These are phyloP conservation scores for Flaveria ramosissima DNA, from an alignment of 129 eudicot genomes.

Conservation along the genomic window DNA sequence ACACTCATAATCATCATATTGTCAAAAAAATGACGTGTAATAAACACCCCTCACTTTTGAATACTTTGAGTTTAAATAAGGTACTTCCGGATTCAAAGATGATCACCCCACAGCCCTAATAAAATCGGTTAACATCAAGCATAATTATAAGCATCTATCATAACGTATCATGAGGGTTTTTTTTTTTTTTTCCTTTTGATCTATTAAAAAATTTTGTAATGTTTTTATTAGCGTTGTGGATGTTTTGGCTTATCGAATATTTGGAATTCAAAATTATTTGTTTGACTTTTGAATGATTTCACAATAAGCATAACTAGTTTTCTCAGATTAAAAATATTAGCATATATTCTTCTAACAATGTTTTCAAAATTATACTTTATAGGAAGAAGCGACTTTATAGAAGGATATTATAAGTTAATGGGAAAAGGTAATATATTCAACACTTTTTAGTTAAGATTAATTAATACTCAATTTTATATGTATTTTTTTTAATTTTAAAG, in stretches of 20 bases:
- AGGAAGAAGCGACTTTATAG: slow-evolving; percentile 1
- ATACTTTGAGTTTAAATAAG: too few relatives aligned
- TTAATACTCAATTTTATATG: too few relatives aligned
- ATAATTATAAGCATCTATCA: too few relatives aligned
- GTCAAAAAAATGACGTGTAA: too few relatives aligned
- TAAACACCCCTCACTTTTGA: too few relatives aligned
- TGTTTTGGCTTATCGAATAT: background rate
- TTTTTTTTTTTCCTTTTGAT: background rate
- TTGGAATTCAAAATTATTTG: background rate
- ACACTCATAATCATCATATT: too few relatives aligned
- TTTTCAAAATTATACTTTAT: background rate
- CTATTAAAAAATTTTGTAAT: background rate
- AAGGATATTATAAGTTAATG: background rate
- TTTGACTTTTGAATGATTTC: slow-evolving; percentile 9
- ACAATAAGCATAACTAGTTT: background rate
- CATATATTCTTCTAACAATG: background rate
- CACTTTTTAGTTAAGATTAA: background rate
- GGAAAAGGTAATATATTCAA: background rate
- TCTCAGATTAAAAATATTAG: background rate
- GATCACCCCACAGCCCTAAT: too few relatives aligned
- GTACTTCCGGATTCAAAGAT: too few relatives aligned
- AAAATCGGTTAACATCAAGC: too few relatives aligned
- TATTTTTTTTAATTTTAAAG: too few relatives aligned
- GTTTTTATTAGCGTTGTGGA: background rate
- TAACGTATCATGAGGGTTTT: too few relatives aligned